A percentile compares a stretch with the other conserved stretches of the same genome.
Evolutionary conservation across 2,329 filamentous ascomycete species (phyloP).

Genomic region (Verticillium tricorpus): DNA sequence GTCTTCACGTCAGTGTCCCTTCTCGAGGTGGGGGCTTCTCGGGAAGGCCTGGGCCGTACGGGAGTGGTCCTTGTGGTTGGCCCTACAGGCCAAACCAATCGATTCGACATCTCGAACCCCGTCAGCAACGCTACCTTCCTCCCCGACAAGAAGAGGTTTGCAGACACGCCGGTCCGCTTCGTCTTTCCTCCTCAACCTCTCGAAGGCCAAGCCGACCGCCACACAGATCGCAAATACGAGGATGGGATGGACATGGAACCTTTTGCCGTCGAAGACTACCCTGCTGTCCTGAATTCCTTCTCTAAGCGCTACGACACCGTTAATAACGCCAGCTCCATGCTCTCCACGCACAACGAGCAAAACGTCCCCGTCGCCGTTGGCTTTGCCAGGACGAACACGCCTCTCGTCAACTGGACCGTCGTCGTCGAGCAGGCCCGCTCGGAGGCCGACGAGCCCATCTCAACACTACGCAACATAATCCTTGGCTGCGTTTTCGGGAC

Average conservation of each 20-base stretch:
- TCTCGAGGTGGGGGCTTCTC: conserved; percentile 54
- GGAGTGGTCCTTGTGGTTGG: conserved; percentile 69
- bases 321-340: conserved; percentile 64
- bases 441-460: conserved; percentile 75
- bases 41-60: conserved; percentile 65
- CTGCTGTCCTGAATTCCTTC: conserved; percentile 58
- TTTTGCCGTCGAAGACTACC: conserved; percentile 59
- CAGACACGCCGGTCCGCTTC: conserved; percentile 47
- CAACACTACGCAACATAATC: conserved; percentile 71
- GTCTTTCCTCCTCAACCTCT: conserved; percentile 51
- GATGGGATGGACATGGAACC: conserved; percentile 42
- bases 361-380: conserved; percentile 69
- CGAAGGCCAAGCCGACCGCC: conserved; percentile 39
- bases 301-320: conserved; percentile 40
- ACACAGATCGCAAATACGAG: conserved; percentile 48
- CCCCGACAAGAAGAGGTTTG: conserved; percentile 33
- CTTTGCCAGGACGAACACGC: conserved; percentile 64
- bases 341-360: conserved; percentile 72
- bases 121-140: conserved; percentile 43
- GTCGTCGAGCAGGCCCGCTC: conserved; percentile 69
- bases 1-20: conserved; percentile 66
- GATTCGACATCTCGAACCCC: conserved; percentile 42
- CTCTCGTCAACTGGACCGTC: conserved; percentile 76
- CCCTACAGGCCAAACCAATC: conserved; percentile 61
- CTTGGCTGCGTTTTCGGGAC: conserved; percentile 83